Base-by-base conservation (phyloP, 352 stramenopile species). In the Globisporangium iwayamae region DNA sequence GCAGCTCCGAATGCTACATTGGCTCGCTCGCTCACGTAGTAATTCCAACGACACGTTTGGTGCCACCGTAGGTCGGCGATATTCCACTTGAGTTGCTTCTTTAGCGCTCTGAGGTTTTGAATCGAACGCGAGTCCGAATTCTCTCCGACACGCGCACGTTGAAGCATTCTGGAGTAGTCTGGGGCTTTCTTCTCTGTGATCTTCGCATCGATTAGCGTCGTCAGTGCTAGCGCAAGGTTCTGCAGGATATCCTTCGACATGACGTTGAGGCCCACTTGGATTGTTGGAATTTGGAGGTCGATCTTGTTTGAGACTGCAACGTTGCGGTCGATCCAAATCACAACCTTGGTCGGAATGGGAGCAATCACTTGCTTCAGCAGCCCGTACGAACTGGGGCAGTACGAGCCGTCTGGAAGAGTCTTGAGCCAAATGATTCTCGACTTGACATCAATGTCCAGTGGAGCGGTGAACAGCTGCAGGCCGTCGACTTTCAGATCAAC, bases 391-490 rank as follows among this genome's bases (percentile, higher is more conserved):
- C 71, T 84, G 1, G 78, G 74, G 8, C 78, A 90, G 52, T 89
- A 90, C 1, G 78, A 83, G 4, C 81, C 78, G 25, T 90, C 79
- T 0, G 68, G 22, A 0, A 85, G 70, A 0, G 76, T 70, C 63
- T 83, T 85, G 10, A 93, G 69, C 83, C 83, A 93, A 64, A 85
- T 75, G 2, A 81, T 66, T 18, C 80, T 72, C 32, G 81, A 91
- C 30, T 83, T 85, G 6, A 91, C 79, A 25, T 93, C 83, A 41
- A 93, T 75, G 48, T 91, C 83, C 18, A 93, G 60, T 14, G 82
- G 83, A 0, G 83, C 78, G 6, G 83, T 89, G 45, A 90, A 88
- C 9, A 88, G 43, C 38, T 93, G 78, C 22, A 91, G 60, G 0
- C 82, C 82, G 18, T 87, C 76, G 9, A 93, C 71, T 48, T 79